Percentiles rank a stretch among this genome's conserved stretches.
These are phyloP conservation scores for Zea mays DNA, from an alignment of 176 grass and related monocot species.

Conservation along the genomic window Zm-B73-REFERENCE-NAM-5.0 NC_050096.1:49169501-49170000, in stretches of 20 bases:
- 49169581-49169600: neutral
- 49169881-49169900: no score
- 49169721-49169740: neutral
- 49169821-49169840: neutral
- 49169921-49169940: no score
- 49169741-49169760: neutral
- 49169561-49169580: conserved; percentile 44
- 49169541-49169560: conserved; percentile 35
- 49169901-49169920: no score
- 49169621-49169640: conserved; percentile 25
- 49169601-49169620: conserved; percentile 29
- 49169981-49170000: no score
- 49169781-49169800: neutral
- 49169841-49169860: no score
- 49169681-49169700: neutral
- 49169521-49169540: neutral
- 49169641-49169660: neutral
- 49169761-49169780: neutral
- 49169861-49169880: no score
- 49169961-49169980: no score
- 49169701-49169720: neutral
- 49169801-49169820: neutral
- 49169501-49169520: neutral
- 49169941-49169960: no score
- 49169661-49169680: neutral